Evolutionary conservation across 2,329 filamentous ascomycete genomes (phyloP), one percentile per base, ranked within the genome.

Genomic region (Lachnellula cervina): DNA sequence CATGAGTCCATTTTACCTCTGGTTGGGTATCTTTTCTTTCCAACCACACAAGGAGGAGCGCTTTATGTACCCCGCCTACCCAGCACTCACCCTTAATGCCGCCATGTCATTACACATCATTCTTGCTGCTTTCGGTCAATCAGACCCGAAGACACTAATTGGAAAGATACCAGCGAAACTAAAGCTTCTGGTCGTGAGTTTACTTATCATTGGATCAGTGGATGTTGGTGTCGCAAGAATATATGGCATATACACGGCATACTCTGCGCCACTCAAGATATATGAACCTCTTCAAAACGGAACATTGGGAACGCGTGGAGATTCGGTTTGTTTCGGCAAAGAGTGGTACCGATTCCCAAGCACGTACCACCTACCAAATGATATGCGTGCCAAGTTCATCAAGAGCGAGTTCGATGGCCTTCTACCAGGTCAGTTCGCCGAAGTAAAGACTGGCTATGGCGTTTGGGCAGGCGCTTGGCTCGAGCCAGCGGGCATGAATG

Each of bases 291-390:
- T 97, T 1, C 77, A 82, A 48, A 70, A 75, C 14, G 66, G 74
- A 8, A 79, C 76, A 1, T 64, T 88, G 5, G 80, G 83, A 2
- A 72, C 74, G 0, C 70, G 75, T 2, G 88, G 86, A 16, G 87
- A 90, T 60, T 84, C 79, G 17, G 83, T 99, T 2, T 99, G 94
- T 70, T 82, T 96, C 40, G 91, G 90, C 28, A 99, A 97, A 70
- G 94, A 99, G 70, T 99, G 94, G 94, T 97, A 99, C 71, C 89
- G 94, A 37, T 97, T 97, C 69, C 93, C 94, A 1, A 93, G 89
- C 0, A 95, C 92, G 0, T 97, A 91, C 75, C 91, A 94, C 69
- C 77, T 99, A 3, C 93, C 94, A 0, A 77, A 85, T n/a, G 81
- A 83, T 49, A 89, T 94, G 76, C 86, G 83, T 61, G 88, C 89